A percentile compares a stretch with the other conserved stretches of the same genome.
Conservation (phyloP, 2,329 filamentous ascomycete species). For the Xylariaceae sp. region DNA sequence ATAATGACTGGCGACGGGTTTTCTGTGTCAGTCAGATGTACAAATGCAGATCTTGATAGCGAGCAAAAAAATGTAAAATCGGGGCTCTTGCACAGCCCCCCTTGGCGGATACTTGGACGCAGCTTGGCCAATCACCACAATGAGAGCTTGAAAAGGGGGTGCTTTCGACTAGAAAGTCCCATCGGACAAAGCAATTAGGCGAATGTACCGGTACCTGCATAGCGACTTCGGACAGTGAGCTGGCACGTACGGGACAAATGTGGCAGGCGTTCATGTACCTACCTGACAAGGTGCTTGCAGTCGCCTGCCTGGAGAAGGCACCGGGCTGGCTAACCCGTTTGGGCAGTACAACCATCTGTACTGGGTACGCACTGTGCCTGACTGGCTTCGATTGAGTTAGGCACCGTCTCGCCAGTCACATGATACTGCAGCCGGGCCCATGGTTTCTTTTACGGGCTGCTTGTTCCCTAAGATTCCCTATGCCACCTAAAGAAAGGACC, state of each 20-base stretch:
- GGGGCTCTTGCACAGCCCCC: conserved; percentile 25
- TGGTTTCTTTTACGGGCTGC: background rate
- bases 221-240: background rate
- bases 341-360: background rate
- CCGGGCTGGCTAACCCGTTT: background rate
- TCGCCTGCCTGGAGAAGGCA: background rate
- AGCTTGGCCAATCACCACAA: conserved; percentile 11
- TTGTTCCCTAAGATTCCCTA: background rate
- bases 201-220: background rate
- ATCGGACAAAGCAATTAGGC: background rate
- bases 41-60: conserved; percentile 4
- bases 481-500: background rate
- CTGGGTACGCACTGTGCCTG: background rate
- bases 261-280: background rate
- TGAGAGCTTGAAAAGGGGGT: background rate
- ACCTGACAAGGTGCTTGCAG: background rate
- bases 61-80: background rate
- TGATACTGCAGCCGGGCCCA: background rate
- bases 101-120: conserved; percentile 21
- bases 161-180: background rate
- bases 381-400: background rate
- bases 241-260: background rate
- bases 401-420: background rate
- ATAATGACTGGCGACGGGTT: no score
- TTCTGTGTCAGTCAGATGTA: background rate